Conservation (phyloP, 2,329 filamentous ascomycete species). For the Helotiales sp. region DNA sequence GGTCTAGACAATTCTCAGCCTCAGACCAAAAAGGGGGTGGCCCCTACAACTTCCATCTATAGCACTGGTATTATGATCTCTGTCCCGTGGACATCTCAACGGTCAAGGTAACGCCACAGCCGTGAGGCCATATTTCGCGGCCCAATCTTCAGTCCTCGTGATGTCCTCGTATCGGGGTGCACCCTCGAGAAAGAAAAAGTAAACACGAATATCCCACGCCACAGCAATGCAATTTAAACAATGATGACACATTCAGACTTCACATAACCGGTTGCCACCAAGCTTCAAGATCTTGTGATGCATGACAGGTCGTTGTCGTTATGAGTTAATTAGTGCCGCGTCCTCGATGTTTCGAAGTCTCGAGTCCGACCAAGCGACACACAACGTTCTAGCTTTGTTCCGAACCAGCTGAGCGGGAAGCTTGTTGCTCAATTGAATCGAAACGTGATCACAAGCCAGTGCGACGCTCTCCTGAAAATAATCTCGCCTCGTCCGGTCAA, state of each 20-base stretch:
- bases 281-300: neutral
- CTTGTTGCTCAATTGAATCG: constrained; percentile 23
- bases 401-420: neutral
- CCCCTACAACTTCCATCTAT: neutral
- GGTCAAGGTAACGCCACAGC: neutral
- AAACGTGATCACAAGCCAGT: constrained; percentile 20
- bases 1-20: neutral
- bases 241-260: neutral
- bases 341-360: too few relatives aligned
- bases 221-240: neutral
- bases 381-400: neutral
- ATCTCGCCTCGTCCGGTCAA: constrained; percentile 14
- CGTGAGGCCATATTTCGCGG: neutral
- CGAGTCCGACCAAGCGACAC: too few relatives aligned
- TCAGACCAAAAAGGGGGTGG: neutral
- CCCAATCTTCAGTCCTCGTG: neutral
- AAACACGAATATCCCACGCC: constrained; percentile 3
- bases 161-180: neutral
- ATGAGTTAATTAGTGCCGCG: too few relatives aligned
- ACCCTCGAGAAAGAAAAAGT: neutral
- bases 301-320: neutral
- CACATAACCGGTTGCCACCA: neutral
- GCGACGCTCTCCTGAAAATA: constrained; percentile 8
- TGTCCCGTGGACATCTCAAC: neutral
- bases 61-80: neutral